phyloP scores from a whole-genome alignment of 352 stramenopile species.

The Globisporangium recalcitrans region DNA sequence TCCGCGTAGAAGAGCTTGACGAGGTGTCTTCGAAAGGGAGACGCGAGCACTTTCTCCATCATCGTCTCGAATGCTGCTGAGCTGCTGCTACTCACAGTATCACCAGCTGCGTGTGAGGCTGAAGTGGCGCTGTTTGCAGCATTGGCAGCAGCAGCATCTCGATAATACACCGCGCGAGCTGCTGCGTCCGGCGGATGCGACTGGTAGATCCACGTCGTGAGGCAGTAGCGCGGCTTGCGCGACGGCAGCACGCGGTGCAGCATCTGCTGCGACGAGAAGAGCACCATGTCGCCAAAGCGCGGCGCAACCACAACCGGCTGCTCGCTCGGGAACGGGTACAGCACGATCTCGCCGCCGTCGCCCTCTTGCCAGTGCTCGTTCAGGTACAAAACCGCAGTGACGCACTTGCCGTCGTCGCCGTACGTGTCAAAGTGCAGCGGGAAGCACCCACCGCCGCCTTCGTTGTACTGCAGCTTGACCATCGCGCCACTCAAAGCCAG shows the following conservation, averaged over 20 bases:
- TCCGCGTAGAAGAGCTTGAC: slow-evolving; percentile 47
- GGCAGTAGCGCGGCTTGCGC: slow-evolving; percentile 39
- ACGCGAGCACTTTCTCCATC: slow-evolving; percentile 49
- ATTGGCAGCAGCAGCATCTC: not conserved
- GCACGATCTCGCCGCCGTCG: slow-evolving; percentile 74
- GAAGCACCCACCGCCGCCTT: slow-evolving; percentile 74
- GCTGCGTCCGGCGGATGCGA: slow-evolving; percentile 16
- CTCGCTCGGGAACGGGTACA: slow-evolving; percentile 73
- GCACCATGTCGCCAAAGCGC: slow-evolving; percentile 58
- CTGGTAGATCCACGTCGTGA: slow-evolving; percentile 74
- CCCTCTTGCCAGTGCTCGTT: slow-evolving; percentile 69
- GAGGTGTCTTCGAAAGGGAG: slow-evolving; percentile 58
- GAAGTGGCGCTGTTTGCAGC: not conserved
- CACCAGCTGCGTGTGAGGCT: not conserved
- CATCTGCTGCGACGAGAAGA: slow-evolving; percentile 81
- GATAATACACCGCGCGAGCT: slow-evolving; percentile 26
- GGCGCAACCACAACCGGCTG: slow-evolving; percentile 41
- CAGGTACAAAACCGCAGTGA: slow-evolving; percentile 83
- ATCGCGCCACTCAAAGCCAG: slow-evolving; percentile 44
- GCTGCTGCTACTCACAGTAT: not conserved
- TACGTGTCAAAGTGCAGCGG: slow-evolving; percentile 85
- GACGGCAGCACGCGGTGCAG: slow-evolving; percentile 66
- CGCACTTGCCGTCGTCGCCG: slow-evolving; percentile 73
- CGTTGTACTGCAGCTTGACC: slow-evolving; percentile 81
- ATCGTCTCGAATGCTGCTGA: slow-evolving; percentile 22